Base-by-base conservation (phyloP, 768 basidiomycete species). In the Phylloporus sp. region DNA sequence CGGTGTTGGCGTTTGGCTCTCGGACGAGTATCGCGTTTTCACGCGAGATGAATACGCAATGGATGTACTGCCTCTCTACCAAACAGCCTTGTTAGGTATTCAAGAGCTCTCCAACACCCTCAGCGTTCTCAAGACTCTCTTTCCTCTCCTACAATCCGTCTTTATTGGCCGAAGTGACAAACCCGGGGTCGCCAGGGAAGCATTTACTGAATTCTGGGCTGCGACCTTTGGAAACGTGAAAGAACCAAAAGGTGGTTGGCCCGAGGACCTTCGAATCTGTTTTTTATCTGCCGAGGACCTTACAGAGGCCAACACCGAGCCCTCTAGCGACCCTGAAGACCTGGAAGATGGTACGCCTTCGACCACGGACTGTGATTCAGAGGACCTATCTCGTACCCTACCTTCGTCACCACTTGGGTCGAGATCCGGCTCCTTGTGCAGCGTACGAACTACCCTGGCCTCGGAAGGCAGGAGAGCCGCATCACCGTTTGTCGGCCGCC, bases 131-230 rank as follows among this genome's bases (percentile, higher is more conserved):
- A 67, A 72, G n/a, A 51, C 60, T 1, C 63, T 85, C n/a, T 67
- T 71, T 0, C 61, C 73, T 6, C 55, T 86, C 3, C 56, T 90
- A 8, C 76, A 73, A 49, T 77, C 84, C 3, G 76, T 77, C 21
- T 84, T 90, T 53, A 52, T 56, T 24, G 75, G 79, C 14, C 73
- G 79, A 5, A 44, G 59, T 7, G 73, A 76, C 40, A 80, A 77
- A 44, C 73, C 76, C 4, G 55, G 53, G 1, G 59, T 69, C 3
- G 68, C 75, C 4, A 61, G 63, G 11, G 75, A 79, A 6, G 71
- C 80, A 3, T 87, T 90, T 57, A 60, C 60, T 7, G 77, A 78
- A 24, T 84, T 83, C 58, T 89, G 87, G 87, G 60, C 70, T 14
- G 54, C 67, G 2, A 69, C 71, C 3, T 86, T 73, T 50, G 69